A percentile compares a stretch with the other conserved stretches of the same genome.
Conservation (phyloP, 257 asterid species). For the Scutellaria galericulata region DNA sequence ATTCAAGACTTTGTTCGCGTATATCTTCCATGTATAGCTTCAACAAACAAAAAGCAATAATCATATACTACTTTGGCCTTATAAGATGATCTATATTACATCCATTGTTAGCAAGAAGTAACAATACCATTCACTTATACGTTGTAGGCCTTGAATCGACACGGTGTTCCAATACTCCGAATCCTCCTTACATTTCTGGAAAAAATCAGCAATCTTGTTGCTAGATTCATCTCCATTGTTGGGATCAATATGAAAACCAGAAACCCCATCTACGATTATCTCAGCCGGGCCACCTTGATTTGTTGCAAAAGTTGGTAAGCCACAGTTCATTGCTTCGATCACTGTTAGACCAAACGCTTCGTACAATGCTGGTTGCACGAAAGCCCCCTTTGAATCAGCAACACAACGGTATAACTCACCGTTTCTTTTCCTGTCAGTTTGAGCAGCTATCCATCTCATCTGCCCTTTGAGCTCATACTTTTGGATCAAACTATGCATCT, state of each 20-base stretch:
- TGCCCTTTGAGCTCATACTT: conserved; percentile 79
- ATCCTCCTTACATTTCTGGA: conserved; percentile 75
- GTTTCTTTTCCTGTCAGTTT: conserved; percentile 70
- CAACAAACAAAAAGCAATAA: conserved; percentile 24
- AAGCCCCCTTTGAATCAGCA: conserved; percentile 90
- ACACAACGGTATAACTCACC: conserved; percentile 79
- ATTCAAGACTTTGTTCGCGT: conserved; percentile 82
- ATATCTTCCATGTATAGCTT: conserved; percentile 96
- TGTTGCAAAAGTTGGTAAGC: conserved; percentile 90
- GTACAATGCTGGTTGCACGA: conserved; percentile 87
- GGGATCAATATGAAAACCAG: conserved; percentile 87
- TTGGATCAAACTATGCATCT: conserved; percentile 74
- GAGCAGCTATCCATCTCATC: conserved; percentile 92
- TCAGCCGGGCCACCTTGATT: conserved; percentile 98
- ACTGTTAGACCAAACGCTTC: conserved; percentile 95
- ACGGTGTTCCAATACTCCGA: conserved; percentile 65
- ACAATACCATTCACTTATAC: conserved; percentile 76
- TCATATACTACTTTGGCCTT: not conserved
- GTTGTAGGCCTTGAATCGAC: conserved; percentile 71
- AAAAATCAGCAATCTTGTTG: conserved; percentile 82
- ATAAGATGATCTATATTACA: not conserved
- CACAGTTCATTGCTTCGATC: conserved; percentile 93
- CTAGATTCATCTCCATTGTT: conserved; percentile 76
- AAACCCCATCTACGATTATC: conserved; percentile 78
- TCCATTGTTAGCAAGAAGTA: not conserved